Conservation (phyloP, 2,329 filamentous ascomycete species). For the Colletotrichum cordylinicola region DNA sequence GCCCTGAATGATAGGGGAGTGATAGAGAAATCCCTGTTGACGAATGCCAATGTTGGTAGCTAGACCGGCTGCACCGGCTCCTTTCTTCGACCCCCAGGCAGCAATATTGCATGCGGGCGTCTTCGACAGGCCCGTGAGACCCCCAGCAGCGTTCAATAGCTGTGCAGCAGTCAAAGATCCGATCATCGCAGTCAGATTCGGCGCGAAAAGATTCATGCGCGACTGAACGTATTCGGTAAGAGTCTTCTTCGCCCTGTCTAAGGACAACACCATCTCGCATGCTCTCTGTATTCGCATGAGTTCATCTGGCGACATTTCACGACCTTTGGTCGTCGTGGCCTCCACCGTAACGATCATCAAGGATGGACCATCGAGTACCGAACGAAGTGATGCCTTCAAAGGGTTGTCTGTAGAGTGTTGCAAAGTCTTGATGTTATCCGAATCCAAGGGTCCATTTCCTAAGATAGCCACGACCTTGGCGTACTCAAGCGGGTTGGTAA, state of each 20-base stretch:
- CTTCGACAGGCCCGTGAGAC: constrained; percentile 86
- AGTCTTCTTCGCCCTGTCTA: constrained; percentile 85
- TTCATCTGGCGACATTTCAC: constrained; percentile 76
- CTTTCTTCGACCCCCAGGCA: constrained; percentile 88
- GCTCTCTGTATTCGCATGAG: constrained; percentile 76
- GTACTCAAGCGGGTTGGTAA: constrained; percentile 93
- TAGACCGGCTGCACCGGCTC: constrained; percentile 75
- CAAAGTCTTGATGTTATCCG: constrained; percentile 78
- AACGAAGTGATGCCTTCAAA: constrained; percentile 75
- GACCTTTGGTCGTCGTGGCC: constrained; percentile 86
- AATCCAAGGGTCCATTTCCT: constrained; percentile 87
- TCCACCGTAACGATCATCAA: constrained; percentile 97
- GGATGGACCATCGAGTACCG: constrained; percentile 85
- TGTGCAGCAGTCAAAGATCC: constrained; percentile 94
- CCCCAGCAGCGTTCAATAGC: constrained; percentile 93
- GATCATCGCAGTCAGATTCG: constrained; percentile 89
- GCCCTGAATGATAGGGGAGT: constrained; percentile 85
- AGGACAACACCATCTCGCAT: constrained; percentile 85
- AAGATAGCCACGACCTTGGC: constrained; percentile 94
- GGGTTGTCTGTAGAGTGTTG: constrained; percentile 81
- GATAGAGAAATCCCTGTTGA: constrained; percentile 92
- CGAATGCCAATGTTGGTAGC: constrained; percentile 92
- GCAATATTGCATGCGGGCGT: constrained; percentile 93
- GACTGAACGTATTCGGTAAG: constrained; percentile 96
- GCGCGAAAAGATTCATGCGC: constrained; percentile 94